These are phyloP conservation scores for Musa beccarii DNA, from an alignment of 176 grass and related monocot genomes.

Conservation along the genomic window DNA sequence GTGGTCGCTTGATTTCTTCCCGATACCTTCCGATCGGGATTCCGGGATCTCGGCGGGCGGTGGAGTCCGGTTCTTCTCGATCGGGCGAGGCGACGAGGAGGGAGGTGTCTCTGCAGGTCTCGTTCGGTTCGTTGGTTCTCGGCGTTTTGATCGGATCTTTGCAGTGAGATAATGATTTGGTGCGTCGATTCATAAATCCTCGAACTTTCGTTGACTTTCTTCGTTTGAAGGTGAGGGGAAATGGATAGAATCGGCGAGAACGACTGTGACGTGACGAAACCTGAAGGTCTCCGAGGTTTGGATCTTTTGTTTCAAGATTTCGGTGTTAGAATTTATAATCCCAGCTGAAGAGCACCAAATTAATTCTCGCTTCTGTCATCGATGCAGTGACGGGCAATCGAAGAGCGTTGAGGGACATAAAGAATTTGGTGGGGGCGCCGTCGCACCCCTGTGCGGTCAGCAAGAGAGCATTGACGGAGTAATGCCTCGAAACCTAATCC, in stretches of 20 bases:
- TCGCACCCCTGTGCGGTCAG: slow-evolving; percentile 25
- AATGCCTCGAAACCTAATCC: slow-evolving; percentile 27
- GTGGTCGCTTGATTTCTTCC: background rate
- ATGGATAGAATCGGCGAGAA: background rate
- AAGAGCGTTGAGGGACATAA: slow-evolving; percentile 55
- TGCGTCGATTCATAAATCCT: background rate
- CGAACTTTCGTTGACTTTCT: background rate
- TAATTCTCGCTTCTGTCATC: background rate
- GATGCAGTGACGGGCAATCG: slow-evolving; percentile 57
- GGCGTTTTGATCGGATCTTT: background rate
- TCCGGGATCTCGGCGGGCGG: background rate
- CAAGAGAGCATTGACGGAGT: slow-evolving; percentile 59
- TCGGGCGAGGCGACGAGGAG: background rate
- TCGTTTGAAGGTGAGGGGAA: background rate
- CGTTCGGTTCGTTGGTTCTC: background rate
- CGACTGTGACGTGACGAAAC: background rate
- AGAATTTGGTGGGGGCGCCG: slow-evolving; percentile 35
- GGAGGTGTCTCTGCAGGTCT: background rate
- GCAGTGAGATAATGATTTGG: background rate
- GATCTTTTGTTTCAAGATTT: background rate
- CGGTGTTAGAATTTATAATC: background rate
- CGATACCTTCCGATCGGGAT: background rate
- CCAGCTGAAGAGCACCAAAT: background rate
- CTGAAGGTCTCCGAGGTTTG: slow-evolving; percentile 28
- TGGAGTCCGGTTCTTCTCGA: no score